Evolutionary conservation across 805 yeast species (phyloP), one percentile per base, ranked within the genome.

Genomic region (Saccharomycopsis schoenii): DNA sequence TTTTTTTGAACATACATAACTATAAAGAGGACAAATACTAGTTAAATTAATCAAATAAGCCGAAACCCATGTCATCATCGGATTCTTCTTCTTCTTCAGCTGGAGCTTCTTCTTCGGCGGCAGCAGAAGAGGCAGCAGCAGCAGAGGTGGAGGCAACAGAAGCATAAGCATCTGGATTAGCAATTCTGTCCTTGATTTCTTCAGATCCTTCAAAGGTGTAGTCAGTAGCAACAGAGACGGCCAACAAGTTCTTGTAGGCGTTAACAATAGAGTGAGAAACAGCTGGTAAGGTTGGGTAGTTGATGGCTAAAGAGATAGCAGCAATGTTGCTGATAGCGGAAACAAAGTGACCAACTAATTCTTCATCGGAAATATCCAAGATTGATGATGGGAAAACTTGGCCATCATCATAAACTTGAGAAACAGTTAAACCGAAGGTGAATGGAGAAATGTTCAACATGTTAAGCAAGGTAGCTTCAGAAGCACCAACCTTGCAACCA

Each of bases 131-230:
- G 66, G 81, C 71, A 72, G 89, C 83, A 71, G 96, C 89, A 75
- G 88, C 87, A 73, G 97, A 97, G 77, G 81, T 97, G 73, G 98
- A 97, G 74, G 97, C 97, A 81, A 97, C 96, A 74, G 98, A 87
- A 76, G 98, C 99, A 82, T 93, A 94, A 79, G 97, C 97, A 68
- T 94, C 98, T 79, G 99, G 99, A 96, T 94, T 93, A 79, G 97
- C 98, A 74, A 94, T 83, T 83, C 98, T 89, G 88, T 94, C 99
- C 88, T 90, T 90, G 83, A 94, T 86, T 70, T 93, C 92, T 84
- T 92, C 99, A 71, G 97, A 89, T 80, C 97, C 98, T 82, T 96
- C 97, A 83, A 87, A 94, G 76, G 97, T 88, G 89, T 92, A 94
- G 79, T 94, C 97, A 75, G 98, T 86, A 76, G 97, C 99, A 81